Percentiles rank a stretch among this genome's conserved stretches.
Conservation (phyloP, 2,329 filamentous ascomycete genomes). For the Chaetomiaceae sp. region DNA sequence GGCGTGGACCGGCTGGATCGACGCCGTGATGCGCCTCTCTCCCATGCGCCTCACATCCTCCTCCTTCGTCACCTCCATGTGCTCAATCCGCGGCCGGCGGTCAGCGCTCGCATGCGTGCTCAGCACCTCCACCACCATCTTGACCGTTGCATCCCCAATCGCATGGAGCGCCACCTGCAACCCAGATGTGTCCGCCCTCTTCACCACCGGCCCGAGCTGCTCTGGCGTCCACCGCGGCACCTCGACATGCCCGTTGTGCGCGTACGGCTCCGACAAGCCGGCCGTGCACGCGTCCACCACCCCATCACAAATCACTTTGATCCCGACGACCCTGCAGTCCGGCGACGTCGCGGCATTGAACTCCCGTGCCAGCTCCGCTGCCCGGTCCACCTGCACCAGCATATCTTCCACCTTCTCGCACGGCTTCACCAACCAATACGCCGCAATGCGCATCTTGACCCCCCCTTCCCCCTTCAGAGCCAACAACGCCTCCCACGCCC, state of each 20-base stretch:
- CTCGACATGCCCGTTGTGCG: conserved; percentile 37
- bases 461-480: conserved; percentile 28
- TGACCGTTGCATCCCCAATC: conserved; percentile 56
- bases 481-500: conserved; percentile 45
- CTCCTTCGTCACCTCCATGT: conserved; percentile 52
- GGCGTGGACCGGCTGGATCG: conserved; percentile 52
- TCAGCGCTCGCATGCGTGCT: conserved; percentile 37
- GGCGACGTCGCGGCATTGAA: conserved; percentile 40
- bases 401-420: conserved; percentile 38
- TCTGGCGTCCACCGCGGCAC: conserved; percentile 50
- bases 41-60: conserved; percentile 53
- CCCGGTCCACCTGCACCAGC: conserved; percentile 44
- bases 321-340: conserved; percentile 49
- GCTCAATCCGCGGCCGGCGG: conserved; percentile 57
- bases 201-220: conserved; percentile 48
- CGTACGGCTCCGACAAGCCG: conserved; percentile 53
- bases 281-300: conserved; percentile 61
- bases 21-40: conserved; percentile 53
- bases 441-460: conserved; percentile 42
- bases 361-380: conserved; percentile 39
- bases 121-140: conserved; percentile 51
- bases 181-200: conserved; percentile 45
- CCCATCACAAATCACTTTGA: conserved; percentile 61
- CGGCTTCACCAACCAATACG: conserved; percentile 51
- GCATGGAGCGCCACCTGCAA: conserved; percentile 60